phyloP scores from a whole-genome alignment of 441 rosid genomes.

The Corymbia citriodora region DNA sequence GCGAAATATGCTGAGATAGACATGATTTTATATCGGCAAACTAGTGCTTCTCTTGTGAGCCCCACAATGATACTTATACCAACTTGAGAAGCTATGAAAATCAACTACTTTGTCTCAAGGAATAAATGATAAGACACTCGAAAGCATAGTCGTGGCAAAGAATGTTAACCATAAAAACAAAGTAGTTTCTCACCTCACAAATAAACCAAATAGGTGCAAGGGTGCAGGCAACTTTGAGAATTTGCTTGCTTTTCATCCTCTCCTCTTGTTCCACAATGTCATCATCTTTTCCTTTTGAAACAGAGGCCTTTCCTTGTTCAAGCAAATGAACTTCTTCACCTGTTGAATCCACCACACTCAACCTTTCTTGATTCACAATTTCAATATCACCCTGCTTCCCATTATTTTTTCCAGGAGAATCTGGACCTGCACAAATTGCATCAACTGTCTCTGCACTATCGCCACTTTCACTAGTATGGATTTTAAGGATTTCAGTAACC shows the following conservation, averaged over 20 bases:
- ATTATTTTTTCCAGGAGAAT: conserved; percentile 1
- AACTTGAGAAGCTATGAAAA: not conserved
- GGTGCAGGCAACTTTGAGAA: not conserved
- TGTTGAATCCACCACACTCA: conserved; percentile 1
- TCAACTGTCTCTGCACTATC: not conserved
- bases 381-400: not conserved
- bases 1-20: not conserved
- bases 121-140: not conserved
- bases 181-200: not conserved
- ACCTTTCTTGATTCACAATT: conserved; percentile 3
- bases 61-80: not conserved
- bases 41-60: not conserved
- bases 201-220: not conserved
- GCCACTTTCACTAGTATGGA: not conserved
- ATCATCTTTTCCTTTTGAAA: not conserved
- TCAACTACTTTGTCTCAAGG: not conserved
- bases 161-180: accelerated
- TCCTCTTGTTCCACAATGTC: not conserved
- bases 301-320: conserved; percentile 9
- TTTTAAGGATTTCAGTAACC: conserved; percentile 12
- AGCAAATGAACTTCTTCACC: not conserved
- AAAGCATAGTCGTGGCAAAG: not conserved
- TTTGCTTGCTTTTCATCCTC: not conserved
- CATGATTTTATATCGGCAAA: not conserved
- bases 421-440: not conserved